These are phyloP conservation scores for Penicillium sp. DNA, from an alignment of 2,329 filamentous ascomycete genomes.

Conservation along the genomic window DNA sequence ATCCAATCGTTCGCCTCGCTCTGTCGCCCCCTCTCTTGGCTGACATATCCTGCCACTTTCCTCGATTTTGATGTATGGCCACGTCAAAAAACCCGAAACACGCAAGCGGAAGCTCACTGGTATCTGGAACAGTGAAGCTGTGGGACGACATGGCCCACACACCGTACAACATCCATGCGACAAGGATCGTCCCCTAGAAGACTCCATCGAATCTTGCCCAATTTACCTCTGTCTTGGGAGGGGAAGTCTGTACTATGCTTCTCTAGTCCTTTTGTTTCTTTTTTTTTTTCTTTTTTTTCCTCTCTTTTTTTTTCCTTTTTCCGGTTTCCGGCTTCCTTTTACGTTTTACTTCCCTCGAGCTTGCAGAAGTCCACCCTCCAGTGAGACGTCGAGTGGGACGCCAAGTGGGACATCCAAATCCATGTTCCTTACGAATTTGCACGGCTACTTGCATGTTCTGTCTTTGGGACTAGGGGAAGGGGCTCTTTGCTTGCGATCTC, in stretches of 20 bases:
- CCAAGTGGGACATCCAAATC: conserved; percentile 11
- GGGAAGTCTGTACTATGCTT: not conserved
- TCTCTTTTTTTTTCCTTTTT: not conserved
- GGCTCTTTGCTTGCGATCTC: conserved; percentile 15
- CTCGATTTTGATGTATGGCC: not conserved
- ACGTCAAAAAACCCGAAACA: conserved; percentile 6
- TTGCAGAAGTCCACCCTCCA: no score
- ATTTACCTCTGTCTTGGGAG: not conserved
- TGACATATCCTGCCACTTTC: not conserved
- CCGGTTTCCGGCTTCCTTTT: not conserved
- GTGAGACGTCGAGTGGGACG: not conserved
- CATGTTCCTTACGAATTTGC: conserved; percentile 26
- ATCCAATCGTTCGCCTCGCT: conserved; percentile 17
- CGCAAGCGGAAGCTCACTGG: not conserved
- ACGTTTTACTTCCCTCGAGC: not conserved
- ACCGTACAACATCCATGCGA: conserved; percentile 2
- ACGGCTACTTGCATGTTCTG: conserved; percentile 27
- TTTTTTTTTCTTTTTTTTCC: not conserved
- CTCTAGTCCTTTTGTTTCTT: not conserved
- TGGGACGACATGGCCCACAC: conserved; percentile 1
- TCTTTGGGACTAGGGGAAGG: conserved; percentile 3
- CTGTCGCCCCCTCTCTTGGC: not conserved
- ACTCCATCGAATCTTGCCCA: not conserved
- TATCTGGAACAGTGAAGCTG: not conserved
- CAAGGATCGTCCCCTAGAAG: not conserved